phyloP scores from a whole-genome alignment of 2,329 filamentous ascomycete genomes.

The Cladosporium sp. region DNA sequence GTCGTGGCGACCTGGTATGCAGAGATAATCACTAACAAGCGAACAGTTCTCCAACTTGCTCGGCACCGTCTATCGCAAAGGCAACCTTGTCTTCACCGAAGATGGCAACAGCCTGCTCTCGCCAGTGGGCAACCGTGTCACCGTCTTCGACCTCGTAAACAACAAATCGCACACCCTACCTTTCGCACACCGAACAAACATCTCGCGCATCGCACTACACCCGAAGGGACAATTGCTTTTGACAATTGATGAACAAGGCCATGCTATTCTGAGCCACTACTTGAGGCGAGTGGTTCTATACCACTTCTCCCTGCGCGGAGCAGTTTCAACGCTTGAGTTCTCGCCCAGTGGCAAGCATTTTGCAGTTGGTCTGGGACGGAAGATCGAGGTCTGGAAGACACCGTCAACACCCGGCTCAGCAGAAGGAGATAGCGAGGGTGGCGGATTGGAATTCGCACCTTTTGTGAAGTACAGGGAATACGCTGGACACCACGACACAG shows the following conservation, averaged over 20 bases:
- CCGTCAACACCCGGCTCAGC: slow-evolving; percentile 70
- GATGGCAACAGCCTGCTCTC: slow-evolving; percentile 96
- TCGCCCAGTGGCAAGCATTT: slow-evolving; percentile 90
- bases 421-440: slow-evolving; percentile 64
- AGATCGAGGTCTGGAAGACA: slow-evolving; percentile 94
- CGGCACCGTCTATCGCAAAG: slow-evolving; percentile 96
- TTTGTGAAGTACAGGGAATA: slow-evolving; percentile 88
- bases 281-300: slow-evolving; percentile 83
- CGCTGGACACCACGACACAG: slow-evolving; percentile 83
- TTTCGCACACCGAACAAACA: slow-evolving; percentile 93
- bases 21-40: slow-evolving; percentile 10
- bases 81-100: slow-evolving; percentile 93
- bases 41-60: slow-evolving; percentile 92
- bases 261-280: slow-evolving; percentile 90
- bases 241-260: slow-evolving; percentile 90
- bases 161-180: slow-evolving; percentile 86
- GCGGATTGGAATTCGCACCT: slow-evolving; percentile 90
- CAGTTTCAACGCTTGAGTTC: slow-evolving; percentile 82
- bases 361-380: slow-evolving; percentile 81
- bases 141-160: slow-evolving; percentile 93
- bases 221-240: slow-evolving; percentile 90
- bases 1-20: slow-evolving; percentile 24
- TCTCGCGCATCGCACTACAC: slow-evolving; percentile 82
- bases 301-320: slow-evolving; percentile 90
- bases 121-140: slow-evolving; percentile 92